These are phyloP conservation scores for Chrysoporthe cubensis DNA, from an alignment of 2,329 filamentous ascomycete species.

Conservation along the genomic window DNA sequence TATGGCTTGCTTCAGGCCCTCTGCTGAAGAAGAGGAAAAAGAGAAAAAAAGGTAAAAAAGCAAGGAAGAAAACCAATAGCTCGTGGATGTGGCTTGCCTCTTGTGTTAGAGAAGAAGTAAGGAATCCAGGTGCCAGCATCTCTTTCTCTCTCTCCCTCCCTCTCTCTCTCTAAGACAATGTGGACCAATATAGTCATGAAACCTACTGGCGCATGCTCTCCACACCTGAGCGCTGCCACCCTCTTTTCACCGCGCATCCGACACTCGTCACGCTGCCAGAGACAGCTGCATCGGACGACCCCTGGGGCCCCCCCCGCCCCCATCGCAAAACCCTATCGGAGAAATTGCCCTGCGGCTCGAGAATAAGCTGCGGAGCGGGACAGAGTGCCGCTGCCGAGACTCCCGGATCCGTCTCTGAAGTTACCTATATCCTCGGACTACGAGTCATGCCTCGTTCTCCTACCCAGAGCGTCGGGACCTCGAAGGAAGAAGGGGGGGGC, in stretches of 20 bases:
- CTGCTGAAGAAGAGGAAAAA: background rate
- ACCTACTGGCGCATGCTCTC: too few species aligned
- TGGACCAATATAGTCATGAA: too few species aligned
- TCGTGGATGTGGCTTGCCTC: background rate
- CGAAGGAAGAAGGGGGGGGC: too few species aligned
- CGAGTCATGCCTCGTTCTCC: too few species aligned
- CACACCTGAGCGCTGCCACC: too few species aligned
- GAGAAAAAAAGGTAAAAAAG: background rate
- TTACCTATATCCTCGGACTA: too few species aligned
- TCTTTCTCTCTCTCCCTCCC: background rate
- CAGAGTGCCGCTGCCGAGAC: background rate
- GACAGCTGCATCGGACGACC: background rate
- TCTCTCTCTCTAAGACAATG: too few species aligned
- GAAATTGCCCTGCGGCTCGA: slow-evolving; percentile 1
- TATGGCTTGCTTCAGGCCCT: background rate
- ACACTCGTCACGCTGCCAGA: slow-evolving; percentile 1
- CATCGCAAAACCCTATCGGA: background rate
- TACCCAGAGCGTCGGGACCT: too few species aligned
- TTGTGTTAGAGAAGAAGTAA: background rate
- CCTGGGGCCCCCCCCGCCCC: background rate
- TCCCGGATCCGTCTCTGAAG: too few species aligned
- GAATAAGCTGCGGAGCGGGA: background rate
- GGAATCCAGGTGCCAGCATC: background rate
- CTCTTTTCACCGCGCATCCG: background rate
- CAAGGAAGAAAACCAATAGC: background rate